A percentile compares a stretch with the other conserved stretches of the same genome.
Evolutionary conservation across 2,329 filamentous ascomycete genomes (phyloP).

Genomic region (Talaromyces funiculosus): DNA sequence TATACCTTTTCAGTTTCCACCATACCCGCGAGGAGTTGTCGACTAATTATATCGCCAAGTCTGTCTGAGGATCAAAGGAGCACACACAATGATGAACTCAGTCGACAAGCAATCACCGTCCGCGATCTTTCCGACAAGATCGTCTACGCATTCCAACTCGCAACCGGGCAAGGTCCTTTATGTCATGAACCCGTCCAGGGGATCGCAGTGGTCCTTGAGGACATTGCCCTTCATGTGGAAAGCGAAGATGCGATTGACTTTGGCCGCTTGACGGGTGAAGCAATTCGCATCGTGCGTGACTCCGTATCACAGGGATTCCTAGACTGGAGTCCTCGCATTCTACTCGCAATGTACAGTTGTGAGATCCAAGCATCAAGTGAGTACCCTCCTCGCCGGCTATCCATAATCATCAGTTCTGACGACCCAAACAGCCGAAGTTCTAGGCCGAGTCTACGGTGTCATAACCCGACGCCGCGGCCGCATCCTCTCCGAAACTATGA

Average conservation of each 20-base stretch:
- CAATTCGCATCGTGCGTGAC: constrained; percentile 82
- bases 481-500: constrained; percentile 84
- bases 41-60: constrained; percentile 18
- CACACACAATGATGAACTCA: constrained; percentile 22
- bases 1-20: constrained; percentile 14
- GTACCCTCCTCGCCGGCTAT: constrained; percentile 22
- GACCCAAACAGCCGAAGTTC: constrained; percentile 64
- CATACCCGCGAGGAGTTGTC: background rate
- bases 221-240: constrained; percentile 52
- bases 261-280: constrained; percentile 81
- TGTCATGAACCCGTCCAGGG: constrained; percentile 93
- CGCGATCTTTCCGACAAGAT: constrained; percentile 84
- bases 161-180: constrained; percentile 79
- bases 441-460: constrained; percentile 94
- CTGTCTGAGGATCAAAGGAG: constrained; percentile 34
- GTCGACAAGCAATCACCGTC: constrained; percentile 35
- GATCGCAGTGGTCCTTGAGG: constrained; percentile 83
- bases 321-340: constrained; percentile 91
- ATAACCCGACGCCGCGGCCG: constrained; percentile 87
- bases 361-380: constrained; percentile 91
- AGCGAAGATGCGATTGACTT: constrained; percentile 50
- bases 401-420: background rate
- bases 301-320: constrained; percentile 81
- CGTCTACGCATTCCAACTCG: constrained; percentile 87
- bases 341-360: constrained; percentile 96